Conservation (phyloP, 164 flowering plant species). For the Nelumbo lutea region DNA sequence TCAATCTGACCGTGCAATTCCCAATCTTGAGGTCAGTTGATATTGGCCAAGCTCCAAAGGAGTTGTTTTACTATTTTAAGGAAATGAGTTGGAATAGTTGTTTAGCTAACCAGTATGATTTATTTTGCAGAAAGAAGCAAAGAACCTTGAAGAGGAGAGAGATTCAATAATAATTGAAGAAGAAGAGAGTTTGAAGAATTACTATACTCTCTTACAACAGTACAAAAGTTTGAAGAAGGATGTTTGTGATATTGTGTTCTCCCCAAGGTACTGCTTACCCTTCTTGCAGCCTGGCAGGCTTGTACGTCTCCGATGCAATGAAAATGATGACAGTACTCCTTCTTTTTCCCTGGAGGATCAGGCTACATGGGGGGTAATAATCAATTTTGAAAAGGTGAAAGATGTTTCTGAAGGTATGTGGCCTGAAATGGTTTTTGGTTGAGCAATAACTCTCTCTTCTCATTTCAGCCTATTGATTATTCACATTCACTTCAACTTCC, state of each 20-base stretch:
- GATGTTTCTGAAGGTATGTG: constrained; percentile 62
- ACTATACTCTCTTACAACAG: constrained; percentile 65
- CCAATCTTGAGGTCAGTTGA: constrained; percentile 80
- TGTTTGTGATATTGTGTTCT: constrained; percentile 60
- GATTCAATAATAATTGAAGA: constrained; percentile 88
- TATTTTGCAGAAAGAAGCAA: constrained; percentile 69
- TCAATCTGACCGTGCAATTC: constrained; percentile 93
- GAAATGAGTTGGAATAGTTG: background rate
- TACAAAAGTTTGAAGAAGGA: constrained; percentile 75
- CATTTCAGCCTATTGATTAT: background rate
- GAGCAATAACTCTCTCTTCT: background rate
- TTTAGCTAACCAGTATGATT: background rate
- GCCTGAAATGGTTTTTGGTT: background rate
- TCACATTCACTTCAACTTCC: constrained; percentile 13
- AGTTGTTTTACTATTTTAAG: background rate
- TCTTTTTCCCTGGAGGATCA: constrained; percentile 62
- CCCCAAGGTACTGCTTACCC: constrained; percentile 87
- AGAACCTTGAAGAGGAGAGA: constrained; percentile 75
- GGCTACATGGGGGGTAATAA: constrained; percentile 86
- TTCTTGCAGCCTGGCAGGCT: constrained; percentile 88
- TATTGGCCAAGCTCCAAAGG: constrained; percentile 2
- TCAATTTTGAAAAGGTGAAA: constrained; percentile 71
- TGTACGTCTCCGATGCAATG: constrained; percentile 51
- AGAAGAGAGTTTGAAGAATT: constrained; percentile 77
- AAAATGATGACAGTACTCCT: constrained; percentile 40